These are phyloP conservation scores for Kodamaea derodonti DNA, from an alignment of 1,139 yeast genomes.

Conservation along the genomic window DNA sequence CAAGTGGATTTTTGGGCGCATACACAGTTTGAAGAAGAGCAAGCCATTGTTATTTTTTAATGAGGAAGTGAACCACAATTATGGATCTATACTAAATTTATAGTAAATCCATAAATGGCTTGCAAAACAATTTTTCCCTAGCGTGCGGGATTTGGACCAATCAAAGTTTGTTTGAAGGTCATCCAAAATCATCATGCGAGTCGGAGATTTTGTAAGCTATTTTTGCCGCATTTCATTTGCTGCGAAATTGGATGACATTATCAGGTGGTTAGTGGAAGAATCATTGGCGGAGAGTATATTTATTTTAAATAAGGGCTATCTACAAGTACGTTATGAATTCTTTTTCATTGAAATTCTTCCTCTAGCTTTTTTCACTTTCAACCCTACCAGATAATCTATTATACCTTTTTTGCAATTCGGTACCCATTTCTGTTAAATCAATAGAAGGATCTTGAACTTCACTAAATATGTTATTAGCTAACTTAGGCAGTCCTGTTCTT, in stretches of 20 bases:
- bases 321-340: too few relatives aligned
- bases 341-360: slow-evolving; percentile 11
- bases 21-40: slow-evolving; percentile 43
- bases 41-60: slow-evolving; percentile 28
- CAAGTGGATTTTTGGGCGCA: slow-evolving; percentile 50
- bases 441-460: slow-evolving; percentile 9
- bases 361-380: slow-evolving; percentile 9
- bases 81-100: slow-evolving; percentile 4
- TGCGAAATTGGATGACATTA: too few relatives aligned
- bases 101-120: slow-evolving; percentile 1
- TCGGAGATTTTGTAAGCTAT: too few relatives aligned
- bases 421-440: slow-evolving; percentile 7
- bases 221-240: too few relatives aligned
- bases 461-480: slow-evolving; percentile 13
- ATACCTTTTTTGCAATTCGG: slow-evolving; percentile 4
- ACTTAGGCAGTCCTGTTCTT: slow-evolving; percentile 2
- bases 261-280: too few relatives aligned
- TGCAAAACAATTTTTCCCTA: neutral
- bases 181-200: too few relatives aligned
- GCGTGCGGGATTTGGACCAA: neutral
- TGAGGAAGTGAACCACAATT: slow-evolving; percentile 2
- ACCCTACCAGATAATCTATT: slow-evolving; percentile 2
- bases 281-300: too few relatives aligned
- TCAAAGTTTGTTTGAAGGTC: too few relatives aligned
- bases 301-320: too few relatives aligned